Conservation (phyloP, 352 stramenopile genomes). For the Peronospora farinosa region DNA sequence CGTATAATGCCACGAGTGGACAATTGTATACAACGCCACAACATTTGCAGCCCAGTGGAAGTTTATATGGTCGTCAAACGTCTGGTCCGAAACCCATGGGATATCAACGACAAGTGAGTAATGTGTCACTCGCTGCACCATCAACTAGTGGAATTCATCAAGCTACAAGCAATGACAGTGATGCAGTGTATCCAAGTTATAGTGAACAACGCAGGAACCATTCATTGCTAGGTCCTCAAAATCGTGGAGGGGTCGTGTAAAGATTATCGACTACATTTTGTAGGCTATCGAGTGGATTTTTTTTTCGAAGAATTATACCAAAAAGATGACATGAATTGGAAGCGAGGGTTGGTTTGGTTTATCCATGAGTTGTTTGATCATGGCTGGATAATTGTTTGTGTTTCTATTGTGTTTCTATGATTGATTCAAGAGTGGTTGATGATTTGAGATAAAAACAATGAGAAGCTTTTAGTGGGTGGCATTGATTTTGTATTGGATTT, state of each 20-base stretch:
- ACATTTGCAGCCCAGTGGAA: conserved; percentile 17
- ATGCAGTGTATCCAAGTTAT: conserved; percentile 57
- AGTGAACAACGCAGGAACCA: conserved; percentile 63
- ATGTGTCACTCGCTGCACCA: conserved; percentile 25
- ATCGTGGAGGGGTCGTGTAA: conserved; percentile 66
- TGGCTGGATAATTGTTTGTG: too few relatives aligned
- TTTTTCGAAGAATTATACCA: too few relatives aligned
- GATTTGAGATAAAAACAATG: too few relatives aligned
- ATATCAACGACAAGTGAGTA: conserved; percentile 30
- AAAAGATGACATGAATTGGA: background rate
- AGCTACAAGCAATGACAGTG: conserved; percentile 33
- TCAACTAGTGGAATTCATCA: conserved; percentile 17
- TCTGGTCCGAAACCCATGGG: conserved; percentile 25
- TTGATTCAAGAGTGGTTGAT: too few relatives aligned
- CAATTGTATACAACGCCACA: conserved; percentile 27
- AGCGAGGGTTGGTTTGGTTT: background rate
- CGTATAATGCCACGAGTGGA: conserved; percentile 25
- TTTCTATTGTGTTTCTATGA: too few relatives aligned
- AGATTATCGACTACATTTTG: background rate
- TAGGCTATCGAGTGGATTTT: too few relatives aligned
- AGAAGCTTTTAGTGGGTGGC: too few relatives aligned
- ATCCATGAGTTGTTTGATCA: too few relatives aligned
- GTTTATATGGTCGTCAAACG: conserved; percentile 23
- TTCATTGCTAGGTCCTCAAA: conserved; percentile 53
- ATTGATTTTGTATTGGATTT: too few relatives aligned